phyloP scores from a whole-genome alignment of 208 protist genomes.

The Leishmania tarentolae region DNA sequence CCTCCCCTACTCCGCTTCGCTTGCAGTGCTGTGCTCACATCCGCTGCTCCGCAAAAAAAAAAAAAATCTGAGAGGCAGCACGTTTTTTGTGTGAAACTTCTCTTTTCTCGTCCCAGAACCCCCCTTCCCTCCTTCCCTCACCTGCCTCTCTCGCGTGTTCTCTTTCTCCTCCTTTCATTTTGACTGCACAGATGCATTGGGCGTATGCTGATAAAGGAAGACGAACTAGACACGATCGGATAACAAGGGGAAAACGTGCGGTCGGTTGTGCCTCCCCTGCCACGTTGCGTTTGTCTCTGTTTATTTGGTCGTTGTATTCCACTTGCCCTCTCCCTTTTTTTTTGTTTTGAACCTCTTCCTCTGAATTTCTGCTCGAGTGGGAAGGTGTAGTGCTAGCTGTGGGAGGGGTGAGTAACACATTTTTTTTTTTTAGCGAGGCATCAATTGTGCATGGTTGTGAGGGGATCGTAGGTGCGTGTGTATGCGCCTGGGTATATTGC shows the following conservation, averaged over 20 bases:
- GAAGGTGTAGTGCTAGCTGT: not conserved
- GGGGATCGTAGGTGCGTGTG: not conserved
- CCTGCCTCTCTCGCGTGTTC: not conserved
- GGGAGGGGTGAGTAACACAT: not conserved
- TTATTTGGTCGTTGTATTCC: not conserved
- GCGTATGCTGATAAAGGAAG: not conserved
- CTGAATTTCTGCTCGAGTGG: not conserved
- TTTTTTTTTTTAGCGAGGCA: not conserved
- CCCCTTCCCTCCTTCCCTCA: not conserved
- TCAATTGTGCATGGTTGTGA: not conserved
- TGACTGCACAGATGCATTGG: not conserved
- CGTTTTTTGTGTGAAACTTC: not conserved
- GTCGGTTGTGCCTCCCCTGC: not conserved
- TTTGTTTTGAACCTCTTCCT: slow-evolving; percentile 7
- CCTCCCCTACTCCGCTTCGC: not conserved
- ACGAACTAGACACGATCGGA: not conserved
- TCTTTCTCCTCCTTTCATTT: not conserved
- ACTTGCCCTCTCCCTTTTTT: slow-evolving; percentile 3
- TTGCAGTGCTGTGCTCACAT: not conserved
- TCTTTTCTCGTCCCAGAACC: not conserved
- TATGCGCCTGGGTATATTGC: not conserved
- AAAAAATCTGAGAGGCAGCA: not conserved
- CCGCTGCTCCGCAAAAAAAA: not conserved
- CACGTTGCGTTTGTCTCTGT: not conserved
- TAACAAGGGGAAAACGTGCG: not conserved